phyloP scores from a whole-genome alignment of 2,329 filamentous ascomycete genomes.

The Elsinoe fawcettii region DNA sequence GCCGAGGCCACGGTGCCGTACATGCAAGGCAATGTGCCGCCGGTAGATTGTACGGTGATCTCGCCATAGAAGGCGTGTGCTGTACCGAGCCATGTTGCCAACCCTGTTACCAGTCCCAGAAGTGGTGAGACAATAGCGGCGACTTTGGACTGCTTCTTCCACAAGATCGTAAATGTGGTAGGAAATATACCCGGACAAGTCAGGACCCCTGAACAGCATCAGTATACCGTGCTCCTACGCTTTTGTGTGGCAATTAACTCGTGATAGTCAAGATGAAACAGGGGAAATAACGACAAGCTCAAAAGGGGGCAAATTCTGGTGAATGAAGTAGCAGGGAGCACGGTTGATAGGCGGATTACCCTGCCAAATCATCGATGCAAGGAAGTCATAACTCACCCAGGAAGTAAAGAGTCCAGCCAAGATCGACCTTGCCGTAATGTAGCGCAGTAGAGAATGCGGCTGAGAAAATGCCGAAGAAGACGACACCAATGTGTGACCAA shows the following conservation, averaged over 20 bases:
- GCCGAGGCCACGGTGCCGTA: constrained; percentile 41
- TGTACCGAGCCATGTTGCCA: constrained; percentile 40
- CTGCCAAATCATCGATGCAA: no score
- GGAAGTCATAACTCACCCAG: constrained; percentile 24
- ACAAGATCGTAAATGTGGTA: constrained; percentile 37
- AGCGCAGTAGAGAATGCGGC: constrained; percentile 41
- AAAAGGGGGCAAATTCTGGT: no score
- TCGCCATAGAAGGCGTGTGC: constrained; percentile 34
- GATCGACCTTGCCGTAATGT: constrained; percentile 43
- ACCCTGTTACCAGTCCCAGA: constrained; percentile 37
- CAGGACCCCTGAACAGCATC: constrained; percentile 26
- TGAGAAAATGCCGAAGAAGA: constrained; percentile 43
- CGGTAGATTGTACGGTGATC: constrained; percentile 37
- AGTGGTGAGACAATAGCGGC: constrained; percentile 41
- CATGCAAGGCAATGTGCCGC: constrained; percentile 35
- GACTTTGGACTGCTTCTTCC: constrained; percentile 39
- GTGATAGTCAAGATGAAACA: no score
- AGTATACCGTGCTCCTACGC: no score
- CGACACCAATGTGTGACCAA: constrained; percentile 42
- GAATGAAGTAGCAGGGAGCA: no score
- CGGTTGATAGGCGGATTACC: no score
- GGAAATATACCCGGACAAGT: constrained; percentile 41
- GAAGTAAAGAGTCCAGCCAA: constrained; percentile 41
- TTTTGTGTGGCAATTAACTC: no score
- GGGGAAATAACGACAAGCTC: no score